Percentiles rank a stretch among this genome's conserved stretches.
Conservation (phyloP, 371 early-diverging fungal species). For the Ordospora pajunii region DNA sequence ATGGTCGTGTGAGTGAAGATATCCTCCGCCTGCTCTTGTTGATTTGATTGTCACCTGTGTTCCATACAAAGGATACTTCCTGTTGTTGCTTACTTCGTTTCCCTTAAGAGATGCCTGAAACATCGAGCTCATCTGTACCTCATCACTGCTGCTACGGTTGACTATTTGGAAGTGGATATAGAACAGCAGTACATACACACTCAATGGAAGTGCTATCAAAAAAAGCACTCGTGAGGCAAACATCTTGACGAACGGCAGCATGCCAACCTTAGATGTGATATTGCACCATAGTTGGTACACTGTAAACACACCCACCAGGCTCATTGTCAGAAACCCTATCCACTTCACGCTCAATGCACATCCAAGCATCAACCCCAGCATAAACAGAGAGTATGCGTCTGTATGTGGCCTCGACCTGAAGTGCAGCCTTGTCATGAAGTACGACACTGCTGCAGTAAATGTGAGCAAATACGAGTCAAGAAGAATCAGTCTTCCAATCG, state of each 20-base stretch:
- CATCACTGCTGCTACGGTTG: conserved; percentile 76
- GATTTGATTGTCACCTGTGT: conserved; percentile 79
- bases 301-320: conserved; percentile 82
- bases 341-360: conserved; percentile 82
- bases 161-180: conserved; percentile 79
- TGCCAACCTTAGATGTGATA: conserved; percentile 65
- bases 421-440: conserved; percentile 63
- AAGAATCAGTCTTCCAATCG: conserved; percentile 84
- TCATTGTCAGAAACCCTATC: conserved; percentile 90
- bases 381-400: conserved; percentile 65
- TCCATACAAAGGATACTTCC: conserved; percentile 81
- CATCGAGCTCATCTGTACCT: conserved; percentile 89
- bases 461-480: conserved; percentile 90
- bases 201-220: conserved; percentile 73
- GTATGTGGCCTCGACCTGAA: conserved; percentile 64
- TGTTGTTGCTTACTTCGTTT: conserved; percentile 69
- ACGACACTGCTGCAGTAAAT: conserved; percentile 74
- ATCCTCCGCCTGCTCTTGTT: conserved; percentile 74
- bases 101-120: conserved; percentile 87
- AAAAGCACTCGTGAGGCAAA: conserved; percentile 58
- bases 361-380: conserved; percentile 81
- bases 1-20: conserved; percentile 87
- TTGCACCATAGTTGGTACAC: conserved; percentile 79
- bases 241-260: conserved; percentile 71
- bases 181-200: conserved; percentile 78